Conservation (phyloP, 495 filamentous ascomycete species). For the Aspergillus campestris region DNA sequence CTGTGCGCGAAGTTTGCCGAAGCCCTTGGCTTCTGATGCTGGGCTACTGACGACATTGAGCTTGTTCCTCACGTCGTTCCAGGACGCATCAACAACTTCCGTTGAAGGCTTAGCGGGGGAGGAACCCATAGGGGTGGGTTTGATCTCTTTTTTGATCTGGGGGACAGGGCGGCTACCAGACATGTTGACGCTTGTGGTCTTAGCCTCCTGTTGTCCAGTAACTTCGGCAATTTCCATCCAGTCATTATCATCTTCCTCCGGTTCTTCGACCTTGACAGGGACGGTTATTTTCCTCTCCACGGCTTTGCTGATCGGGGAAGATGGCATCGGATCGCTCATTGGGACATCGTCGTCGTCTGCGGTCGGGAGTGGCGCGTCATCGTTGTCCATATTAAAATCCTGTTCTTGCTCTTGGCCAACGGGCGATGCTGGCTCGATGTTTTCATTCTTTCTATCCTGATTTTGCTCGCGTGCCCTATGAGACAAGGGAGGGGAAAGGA, state of each 20-base stretch:
- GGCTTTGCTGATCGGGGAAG: slow-evolving; percentile 77
- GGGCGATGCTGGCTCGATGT: slow-evolving; percentile 27
- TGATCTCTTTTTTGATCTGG: slow-evolving; percentile 59
- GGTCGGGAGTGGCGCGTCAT: slow-evolving; percentile 47
- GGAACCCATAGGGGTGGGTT: slow-evolving; percentile 63
- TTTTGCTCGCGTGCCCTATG: slow-evolving; percentile 40
- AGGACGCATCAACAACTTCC: slow-evolving; percentile 69
- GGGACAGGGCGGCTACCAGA: slow-evolving; percentile 72
- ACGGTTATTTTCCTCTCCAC: slow-evolving; percentile 60
- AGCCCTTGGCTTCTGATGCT: slow-evolving; percentile 47
- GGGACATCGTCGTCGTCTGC: slow-evolving; percentile 55
- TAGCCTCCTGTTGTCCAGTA: slow-evolving; percentile 53
- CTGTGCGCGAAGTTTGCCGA: slow-evolving; percentile 72
- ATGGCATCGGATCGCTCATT: slow-evolving; percentile 83
- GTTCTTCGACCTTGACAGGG: slow-evolving; percentile 53
- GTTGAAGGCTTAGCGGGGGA: slow-evolving; percentile 57
- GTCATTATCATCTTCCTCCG: slow-evolving; percentile 70
- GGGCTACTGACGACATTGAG: slow-evolving; percentile 77
- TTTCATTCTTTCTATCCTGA: slow-evolving; percentile 32
- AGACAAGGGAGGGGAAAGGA: slow-evolving; percentile 64
- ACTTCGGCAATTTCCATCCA: slow-evolving; percentile 79
- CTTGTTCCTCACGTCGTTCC: slow-evolving; percentile 80
- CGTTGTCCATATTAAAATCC: slow-evolving; percentile 32
- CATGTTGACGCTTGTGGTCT: slow-evolving; percentile 70
- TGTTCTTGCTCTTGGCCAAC: slow-evolving; percentile 27